Percentiles rank a stretch among this genome's conserved stretches.
phyloP scores from a whole-genome alignment of 257 asterid genomes.

The Orobanche coerulescens region DNA sequence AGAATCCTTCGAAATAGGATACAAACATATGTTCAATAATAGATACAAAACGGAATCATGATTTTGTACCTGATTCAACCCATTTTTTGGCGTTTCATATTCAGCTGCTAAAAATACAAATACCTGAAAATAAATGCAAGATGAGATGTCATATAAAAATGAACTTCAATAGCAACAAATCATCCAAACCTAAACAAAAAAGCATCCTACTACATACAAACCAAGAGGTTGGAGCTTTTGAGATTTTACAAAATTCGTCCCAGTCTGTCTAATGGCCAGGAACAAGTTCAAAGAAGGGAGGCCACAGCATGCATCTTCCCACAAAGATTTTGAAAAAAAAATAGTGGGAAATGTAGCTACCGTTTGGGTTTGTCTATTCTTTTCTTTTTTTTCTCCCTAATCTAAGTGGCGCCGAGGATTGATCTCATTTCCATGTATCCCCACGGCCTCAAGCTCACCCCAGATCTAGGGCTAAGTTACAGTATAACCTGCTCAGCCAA shows the following conservation, averaged over 20 bases:
- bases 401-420: no score
- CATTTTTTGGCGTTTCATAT: conserved; percentile 52
- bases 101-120: conserved; percentile 69
- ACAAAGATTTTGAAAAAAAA: background rate
- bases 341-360: background rate
- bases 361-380: no score
- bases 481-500: no score
- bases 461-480: no score
- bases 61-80: conserved; percentile 50
- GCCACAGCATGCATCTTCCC: background rate
- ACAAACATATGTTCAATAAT: background rate
- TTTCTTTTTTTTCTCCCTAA: no score
- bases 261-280: background rate
- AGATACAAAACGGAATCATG: background rate
- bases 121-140: conserved; percentile 35
- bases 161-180: background rate
- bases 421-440: no score
- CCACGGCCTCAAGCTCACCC: no score
- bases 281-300: background rate
- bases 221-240: background rate
- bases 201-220: background rate
- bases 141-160: background rate
- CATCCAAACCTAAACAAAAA: background rate
- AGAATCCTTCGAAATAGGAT: background rate
- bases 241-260: background rate